Evolutionary conservation across 129 eudicot species (phyloP).

Genomic region (Lactuca sativa): DNA sequence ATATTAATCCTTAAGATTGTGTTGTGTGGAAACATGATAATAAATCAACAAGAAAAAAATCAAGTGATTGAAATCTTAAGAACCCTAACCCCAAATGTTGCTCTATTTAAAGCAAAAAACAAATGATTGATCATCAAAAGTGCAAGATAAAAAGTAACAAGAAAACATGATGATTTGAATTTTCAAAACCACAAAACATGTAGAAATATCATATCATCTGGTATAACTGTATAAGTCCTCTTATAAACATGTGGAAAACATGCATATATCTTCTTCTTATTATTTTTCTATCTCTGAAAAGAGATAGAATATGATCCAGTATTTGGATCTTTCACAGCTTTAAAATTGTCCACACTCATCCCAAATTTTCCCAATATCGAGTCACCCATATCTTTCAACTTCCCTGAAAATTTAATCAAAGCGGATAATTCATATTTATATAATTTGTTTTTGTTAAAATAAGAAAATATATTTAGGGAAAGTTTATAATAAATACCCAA

Average conservation of each 20-base stretch:
- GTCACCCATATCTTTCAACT: slow-evolving; percentile 82
- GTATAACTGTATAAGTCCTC: background rate
- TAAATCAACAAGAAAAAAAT: no score
- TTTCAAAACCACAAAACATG: no score
- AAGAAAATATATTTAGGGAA: background rate
- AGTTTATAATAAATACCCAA: slow-evolving; percentile 38
- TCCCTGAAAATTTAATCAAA: slow-evolving; percentile 40
- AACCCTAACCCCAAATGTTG: no score
- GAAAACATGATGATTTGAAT: no score
- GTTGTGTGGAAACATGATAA: no score
- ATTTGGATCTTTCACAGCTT: slow-evolving; percentile 88
- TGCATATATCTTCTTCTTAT: background rate
- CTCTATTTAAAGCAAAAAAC: no score
- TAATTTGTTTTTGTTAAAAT: no score
- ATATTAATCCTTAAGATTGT: no score
- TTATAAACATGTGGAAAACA: slow-evolving; percentile 8
- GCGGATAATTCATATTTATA: no score
- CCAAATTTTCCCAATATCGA: slow-evolving; percentile 77
- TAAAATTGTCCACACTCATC: slow-evolving; percentile 88
- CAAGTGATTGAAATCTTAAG: no score
- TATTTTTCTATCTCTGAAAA: slow-evolving; percentile 45
- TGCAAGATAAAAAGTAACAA: no score
- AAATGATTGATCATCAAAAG: background rate
- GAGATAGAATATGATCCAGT: slow-evolving; percentile 80
- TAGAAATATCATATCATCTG: no score